phyloP scores from a whole-genome alignment of 495 filamentous ascomycete genomes.

The Elaphomyces granulatus region DNA sequence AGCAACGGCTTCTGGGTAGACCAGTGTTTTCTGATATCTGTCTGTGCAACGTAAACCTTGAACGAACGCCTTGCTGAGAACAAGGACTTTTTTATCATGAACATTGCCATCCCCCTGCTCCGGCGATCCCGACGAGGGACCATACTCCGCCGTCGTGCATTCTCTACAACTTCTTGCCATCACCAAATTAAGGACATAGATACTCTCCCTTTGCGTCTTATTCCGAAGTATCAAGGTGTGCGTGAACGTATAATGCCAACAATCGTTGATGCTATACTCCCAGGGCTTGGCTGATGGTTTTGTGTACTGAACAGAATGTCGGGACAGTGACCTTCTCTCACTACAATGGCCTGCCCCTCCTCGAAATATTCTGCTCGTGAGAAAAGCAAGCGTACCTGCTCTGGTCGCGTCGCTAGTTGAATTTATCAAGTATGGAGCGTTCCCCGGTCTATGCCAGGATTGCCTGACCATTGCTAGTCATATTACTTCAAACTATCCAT shows the following conservation, averaged over 20 bases:
- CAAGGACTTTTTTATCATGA: too few species aligned
- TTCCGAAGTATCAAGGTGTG: conserved; percentile 41
- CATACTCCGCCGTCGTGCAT: too few species aligned
- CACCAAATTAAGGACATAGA: conserved; percentile 33
- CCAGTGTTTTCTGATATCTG: too few species aligned
- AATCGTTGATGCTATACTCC: not conserved
- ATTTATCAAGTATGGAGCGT: conserved; percentile 47
- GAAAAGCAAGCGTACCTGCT: conserved; percentile 59
- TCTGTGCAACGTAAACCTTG: too few species aligned
- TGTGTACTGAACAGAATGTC: conserved; percentile 42
- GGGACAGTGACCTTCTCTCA: conserved; percentile 50
- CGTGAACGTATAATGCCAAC: conserved; percentile 2
- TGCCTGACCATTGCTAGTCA: conserved; percentile 37
- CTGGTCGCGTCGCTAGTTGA: conserved; percentile 61
- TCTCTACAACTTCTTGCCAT: too few species aligned
- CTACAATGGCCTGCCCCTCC: conserved; percentile 83
- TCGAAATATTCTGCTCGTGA: conserved; percentile 77
- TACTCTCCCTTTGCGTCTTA: conserved; percentile 25
- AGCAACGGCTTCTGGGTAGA: too few species aligned
- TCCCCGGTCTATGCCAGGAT: not conserved
- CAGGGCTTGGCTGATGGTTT: too few species aligned
- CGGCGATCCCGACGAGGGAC: too few species aligned
- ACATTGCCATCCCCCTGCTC: too few species aligned
- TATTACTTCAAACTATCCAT: conserved; percentile 63
- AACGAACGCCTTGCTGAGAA: too few species aligned